These are phyloP conservation scores for Diplotaxis tenuifolia DNA, from an alignment of 345 rosid genomes.

Conservation along the genomic window DNA sequence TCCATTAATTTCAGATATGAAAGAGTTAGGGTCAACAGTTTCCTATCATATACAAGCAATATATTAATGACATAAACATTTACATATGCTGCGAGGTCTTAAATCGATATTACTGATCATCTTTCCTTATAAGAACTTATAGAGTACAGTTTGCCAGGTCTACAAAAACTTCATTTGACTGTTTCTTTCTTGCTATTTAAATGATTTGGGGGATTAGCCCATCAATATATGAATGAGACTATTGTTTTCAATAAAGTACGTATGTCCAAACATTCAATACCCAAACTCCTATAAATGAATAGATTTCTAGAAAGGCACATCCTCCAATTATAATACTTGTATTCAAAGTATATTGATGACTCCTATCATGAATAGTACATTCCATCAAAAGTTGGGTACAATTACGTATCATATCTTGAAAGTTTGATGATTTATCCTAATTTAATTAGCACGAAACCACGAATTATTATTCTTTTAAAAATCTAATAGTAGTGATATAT, in stretches of 20 bases:
- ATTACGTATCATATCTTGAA: not conserved
- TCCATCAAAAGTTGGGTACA: slow-evolving; percentile 3
- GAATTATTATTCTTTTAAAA: not conserved
- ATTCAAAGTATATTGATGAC: not conserved
- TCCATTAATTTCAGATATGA: no score
- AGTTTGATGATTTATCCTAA: not conserved
- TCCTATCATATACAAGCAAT: no score
- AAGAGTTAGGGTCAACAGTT: no score
- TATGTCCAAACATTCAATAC: not conserved
- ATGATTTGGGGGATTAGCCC: no score
- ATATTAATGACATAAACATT: no score
- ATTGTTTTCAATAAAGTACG: not conserved
- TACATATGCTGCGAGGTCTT: no score
- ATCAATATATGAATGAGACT: no score
- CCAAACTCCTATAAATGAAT: not conserved
- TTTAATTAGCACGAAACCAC: not conserved
- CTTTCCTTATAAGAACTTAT: no score
- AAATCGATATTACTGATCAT: no score
- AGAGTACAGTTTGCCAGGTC: no score
- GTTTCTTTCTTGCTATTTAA: no score
- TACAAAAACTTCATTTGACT: no score
- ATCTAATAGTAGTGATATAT: not conserved
- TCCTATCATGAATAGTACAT: slow-evolving; percentile 10
- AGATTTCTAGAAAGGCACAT: not conserved
- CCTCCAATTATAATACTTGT: not conserved